Evolutionary conservation across 441 rosid genomes (phyloP), one percentile per base, ranked within the genome.

Genomic region (Dalechampia spathulata): DNA sequence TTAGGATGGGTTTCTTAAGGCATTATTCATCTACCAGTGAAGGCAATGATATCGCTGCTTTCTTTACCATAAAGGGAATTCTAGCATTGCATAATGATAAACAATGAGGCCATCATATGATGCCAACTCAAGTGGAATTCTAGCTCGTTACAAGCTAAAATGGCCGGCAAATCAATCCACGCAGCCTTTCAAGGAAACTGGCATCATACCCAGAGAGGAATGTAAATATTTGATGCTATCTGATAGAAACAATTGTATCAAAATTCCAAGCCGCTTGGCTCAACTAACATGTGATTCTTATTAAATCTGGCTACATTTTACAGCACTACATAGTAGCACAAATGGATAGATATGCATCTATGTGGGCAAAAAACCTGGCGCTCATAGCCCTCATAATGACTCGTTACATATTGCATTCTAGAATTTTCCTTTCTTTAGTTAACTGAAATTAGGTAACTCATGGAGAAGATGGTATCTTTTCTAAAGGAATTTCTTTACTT

Each of bases 401-500:
- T 41, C 23, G 28, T 20, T 32, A 42, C 52, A 59, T 43, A 52
- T 7, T 43, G 41, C 59, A 55, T 37, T 55, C 48, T 32, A 39
- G 19, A 65, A 42, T 62, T 57, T 55, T 52, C 65, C 57, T 38
- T 32, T 55, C 22, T 7, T 54, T 49, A 36, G 44, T 61, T 32
- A 25, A 30, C 55, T 15, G 20, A 36, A 50, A 39, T n/a, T 25
- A 26, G 11, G 45, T 10, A 52, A 61, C 13, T 48, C 14, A 22
- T 20, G 46, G 47, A 39, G 16, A 17, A 37, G 26, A 55, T 9
- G 43, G 39, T 54, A 41, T 34, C 15, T 42, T 32, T 45, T 7
- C 1, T 32, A 15, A 39, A 14, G 2, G n/a, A 6, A 37, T 49
- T 22, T 48, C 58, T 60, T 73, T 65, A 72, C 57, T 75, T 78